Conservation (phyloP, 2,329 filamentous ascomycete species). For the Trichoderma asperellum region DNA sequence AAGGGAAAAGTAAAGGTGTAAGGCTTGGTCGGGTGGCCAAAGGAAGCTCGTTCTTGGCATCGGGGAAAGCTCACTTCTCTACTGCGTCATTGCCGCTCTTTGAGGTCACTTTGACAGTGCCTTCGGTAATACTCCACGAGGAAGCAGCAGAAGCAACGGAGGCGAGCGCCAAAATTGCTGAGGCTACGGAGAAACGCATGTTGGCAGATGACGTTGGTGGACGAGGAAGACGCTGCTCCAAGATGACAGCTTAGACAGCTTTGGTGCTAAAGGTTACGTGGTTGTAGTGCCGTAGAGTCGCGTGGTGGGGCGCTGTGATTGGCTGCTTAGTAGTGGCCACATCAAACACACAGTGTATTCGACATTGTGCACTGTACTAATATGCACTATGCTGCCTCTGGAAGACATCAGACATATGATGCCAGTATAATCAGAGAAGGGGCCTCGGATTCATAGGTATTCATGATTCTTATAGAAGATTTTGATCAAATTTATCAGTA, state of each 20-base stretch:
- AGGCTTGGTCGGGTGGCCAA: not conserved
- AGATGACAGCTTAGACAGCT: constrained; percentile 41
- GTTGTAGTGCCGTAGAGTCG: constrained; percentile 31
- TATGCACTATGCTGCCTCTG: not conserved
- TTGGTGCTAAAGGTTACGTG: constrained; percentile 37
- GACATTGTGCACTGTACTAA: not conserved
- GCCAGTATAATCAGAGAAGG: not conserved
- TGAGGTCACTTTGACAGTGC: constrained; percentile 64
- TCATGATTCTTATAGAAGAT: not conserved
- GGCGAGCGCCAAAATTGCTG: constrained; percentile 52
- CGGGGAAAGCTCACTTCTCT: constrained; percentile 61
- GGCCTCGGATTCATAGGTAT: not conserved
- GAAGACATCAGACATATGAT: not conserved
- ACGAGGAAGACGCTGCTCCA: constrained; percentile 30
- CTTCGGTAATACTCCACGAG: constrained; percentile 77
- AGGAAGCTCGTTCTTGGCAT: constrained; percentile 6
- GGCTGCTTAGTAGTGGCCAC: constrained; percentile 29
- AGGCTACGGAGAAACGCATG: constrained; percentile 47
- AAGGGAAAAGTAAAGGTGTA: not conserved
- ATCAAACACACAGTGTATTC: constrained; percentile 14
- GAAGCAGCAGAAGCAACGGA: constrained; percentile 54
- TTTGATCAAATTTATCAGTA: not conserved
- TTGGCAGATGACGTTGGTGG: constrained; percentile 33
- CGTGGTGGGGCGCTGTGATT: constrained; percentile 33
- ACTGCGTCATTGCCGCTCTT: constrained; percentile 68